Evolutionary conservation across 2,329 filamentous ascomycete genomes (phyloP).

Genomic region (Pseudogymnoascus verrucosus): DNA sequence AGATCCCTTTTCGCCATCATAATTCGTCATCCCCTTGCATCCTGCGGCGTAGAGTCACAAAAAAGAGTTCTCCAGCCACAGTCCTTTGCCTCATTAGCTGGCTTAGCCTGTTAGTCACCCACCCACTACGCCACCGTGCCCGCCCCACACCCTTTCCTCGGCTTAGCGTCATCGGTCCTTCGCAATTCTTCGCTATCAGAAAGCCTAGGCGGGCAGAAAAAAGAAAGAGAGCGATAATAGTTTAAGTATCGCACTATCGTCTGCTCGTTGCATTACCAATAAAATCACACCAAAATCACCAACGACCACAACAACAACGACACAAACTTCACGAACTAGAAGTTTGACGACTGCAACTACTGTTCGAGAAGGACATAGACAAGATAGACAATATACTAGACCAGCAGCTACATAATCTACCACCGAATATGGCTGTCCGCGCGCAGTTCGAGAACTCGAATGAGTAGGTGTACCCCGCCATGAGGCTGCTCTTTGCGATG

Average conservation of each 20-base stretch:
- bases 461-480: conserved; percentile 54
- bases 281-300: background rate
- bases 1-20: background rate
- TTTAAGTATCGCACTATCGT: background rate
- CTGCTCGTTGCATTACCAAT: background rate
- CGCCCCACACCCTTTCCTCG: background rate
- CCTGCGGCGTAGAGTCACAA: background rate
- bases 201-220: background rate
- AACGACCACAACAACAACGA: background rate
- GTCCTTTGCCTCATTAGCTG: no score
- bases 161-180: background rate
- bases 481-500: conserved; percentile 13
- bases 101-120: background rate
- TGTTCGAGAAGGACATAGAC: background rate
- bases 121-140: background rate
- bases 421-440: conserved; percentile 53
- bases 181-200: background rate
- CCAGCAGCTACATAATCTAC: background rate
- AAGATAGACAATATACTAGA: background rate
- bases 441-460: conserved; percentile 85
- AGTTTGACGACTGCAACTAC: background rate
- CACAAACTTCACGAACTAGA: background rate
- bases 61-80: background rate
- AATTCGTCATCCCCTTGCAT: background rate
- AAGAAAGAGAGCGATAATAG: background rate